Evolutionary conservation across 1,284 basidiomycete genomes (phyloP), one percentile per base, ranked within the genome.

Genomic region (Papiliotrema laurentii): DNA sequence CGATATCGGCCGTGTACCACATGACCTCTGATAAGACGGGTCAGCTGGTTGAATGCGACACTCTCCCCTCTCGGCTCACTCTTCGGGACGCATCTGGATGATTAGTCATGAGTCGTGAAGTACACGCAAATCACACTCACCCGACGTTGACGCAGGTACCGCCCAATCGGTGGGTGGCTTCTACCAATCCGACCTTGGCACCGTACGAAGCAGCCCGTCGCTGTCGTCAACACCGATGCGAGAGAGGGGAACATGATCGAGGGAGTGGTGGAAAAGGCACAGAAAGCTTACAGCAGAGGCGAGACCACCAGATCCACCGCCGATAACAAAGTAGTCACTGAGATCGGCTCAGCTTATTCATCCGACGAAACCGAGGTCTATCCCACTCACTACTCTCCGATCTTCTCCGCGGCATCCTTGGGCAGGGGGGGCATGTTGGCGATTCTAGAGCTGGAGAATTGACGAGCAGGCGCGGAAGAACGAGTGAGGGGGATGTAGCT

Each of bases 1-100:
- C 83, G 47, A 92, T 77, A 73, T 97, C 94, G 46, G 96, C 91
- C 28, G 94, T 92, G 69, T 98, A 89, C 96, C 96, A 98, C 96
- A 98, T 98, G 55, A 99, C 84, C 87, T 97, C 74, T 61, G 35
- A 35, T 51, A 4, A n/a, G n/a, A n/a, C n/a, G n/a, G 33, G 47
- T 40, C n/a, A 47, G 45, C 22, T 19, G n/a, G 22, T 22, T 18
- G 13, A 40, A 22, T 14, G 26, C 4, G 10, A 9, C 21, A n/a
- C n/a, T n/a, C n/a, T 40, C 42, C 50, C 26, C 24, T 21, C 41
- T 5, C 22, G 19, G 21, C 28, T 49, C 36, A 79, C 90, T 92
- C 75, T 91, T 91, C 26, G 89, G 88, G 4, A 92, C 88, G 73
- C 87, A 92, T 63, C 87, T 86, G 36, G 27, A 42, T 18, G 16